Conservation (phyloP, 192 early-diverging fungal species). For the Linnemannia schmuckeri region DNA sequence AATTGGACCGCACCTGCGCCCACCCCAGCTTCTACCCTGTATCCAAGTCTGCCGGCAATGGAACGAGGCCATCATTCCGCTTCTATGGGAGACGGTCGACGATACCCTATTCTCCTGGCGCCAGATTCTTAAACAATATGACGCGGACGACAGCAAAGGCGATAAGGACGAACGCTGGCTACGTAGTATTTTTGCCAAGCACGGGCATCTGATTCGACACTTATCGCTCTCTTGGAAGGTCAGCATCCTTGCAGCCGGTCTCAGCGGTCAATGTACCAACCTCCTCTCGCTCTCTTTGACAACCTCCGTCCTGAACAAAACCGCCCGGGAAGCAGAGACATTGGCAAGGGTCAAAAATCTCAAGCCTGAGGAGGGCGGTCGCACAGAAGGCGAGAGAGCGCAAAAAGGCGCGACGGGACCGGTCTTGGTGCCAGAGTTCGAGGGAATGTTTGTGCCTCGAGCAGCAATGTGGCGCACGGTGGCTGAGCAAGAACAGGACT, state of each 20-base stretch:
- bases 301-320: neutral
- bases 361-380: neutral
- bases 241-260: neutral
- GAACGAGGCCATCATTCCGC: neutral
- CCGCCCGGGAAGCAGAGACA: neutral
- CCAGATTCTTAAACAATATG: neutral
- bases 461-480: neutral
- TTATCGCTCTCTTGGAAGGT: neutral
- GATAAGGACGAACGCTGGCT: neutral
- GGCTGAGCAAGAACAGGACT: conserved; percentile 3
- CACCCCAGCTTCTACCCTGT: neutral
- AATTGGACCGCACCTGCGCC: neutral
- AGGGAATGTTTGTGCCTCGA: neutral
- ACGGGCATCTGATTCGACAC: neutral
- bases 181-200: neutral
- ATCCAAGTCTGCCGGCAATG: neutral
- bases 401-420: neutral
- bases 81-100: conserved; percentile 1
- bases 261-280: conserved; percentile 1
- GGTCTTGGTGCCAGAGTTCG: neutral
- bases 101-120: neutral
- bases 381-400: neutral
- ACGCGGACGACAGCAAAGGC: neutral
- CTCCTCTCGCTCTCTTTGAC: neutral
- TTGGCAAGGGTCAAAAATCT: neutral